These are phyloP conservation scores for Trichosporon ovoides DNA, from an alignment of 1,284 basidiomycete species.

Conservation along the genomic window DNA sequence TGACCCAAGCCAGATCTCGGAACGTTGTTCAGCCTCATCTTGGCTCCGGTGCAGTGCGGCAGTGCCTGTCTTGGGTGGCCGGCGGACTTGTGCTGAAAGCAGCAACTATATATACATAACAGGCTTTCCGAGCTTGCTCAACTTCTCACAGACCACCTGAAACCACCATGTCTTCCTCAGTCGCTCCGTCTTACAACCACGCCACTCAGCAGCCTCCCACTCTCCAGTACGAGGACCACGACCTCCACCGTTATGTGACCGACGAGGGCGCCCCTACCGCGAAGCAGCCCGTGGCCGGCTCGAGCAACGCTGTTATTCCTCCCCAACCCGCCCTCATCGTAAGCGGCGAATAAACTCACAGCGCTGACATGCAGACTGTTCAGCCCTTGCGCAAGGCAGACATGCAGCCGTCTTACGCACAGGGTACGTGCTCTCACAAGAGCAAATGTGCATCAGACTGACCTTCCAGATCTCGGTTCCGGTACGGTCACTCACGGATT, in stretches of 20 bases:
- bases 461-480: neutral
- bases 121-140: neutral
- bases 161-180: neutral
- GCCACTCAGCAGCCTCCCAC: neutral
- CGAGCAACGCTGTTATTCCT: neutral
- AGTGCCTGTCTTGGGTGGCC: too few species aligned
- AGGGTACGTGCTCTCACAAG: slow-evolving; percentile 54
- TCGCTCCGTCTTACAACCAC: slow-evolving; percentile 3
- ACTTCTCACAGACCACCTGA: neutral
- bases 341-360: neutral
- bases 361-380: slow-evolving; percentile 35
- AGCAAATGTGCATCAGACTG: neutral
- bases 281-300: slow-evolving; percentile 23
- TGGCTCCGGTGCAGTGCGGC: neutral
- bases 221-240: slow-evolving; percentile 23
- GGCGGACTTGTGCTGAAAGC: neutral
- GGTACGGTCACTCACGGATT: slow-evolving; percentile 57
- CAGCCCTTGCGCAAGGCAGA: slow-evolving; percentile 47
- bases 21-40: slow-evolving; percentile 1
- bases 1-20: neutral
- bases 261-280: slow-evolving; percentile 32
- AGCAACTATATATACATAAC: slow-evolving; percentile 6
- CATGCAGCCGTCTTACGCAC: slow-evolving; percentile 69
- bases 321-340: slow-evolving; percentile 10
- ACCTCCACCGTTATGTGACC: slow-evolving; percentile 42